Base-by-base conservation (phyloP, 2,329 filamentous ascomycete genomes). In the Exophiala mesophila region DNA sequence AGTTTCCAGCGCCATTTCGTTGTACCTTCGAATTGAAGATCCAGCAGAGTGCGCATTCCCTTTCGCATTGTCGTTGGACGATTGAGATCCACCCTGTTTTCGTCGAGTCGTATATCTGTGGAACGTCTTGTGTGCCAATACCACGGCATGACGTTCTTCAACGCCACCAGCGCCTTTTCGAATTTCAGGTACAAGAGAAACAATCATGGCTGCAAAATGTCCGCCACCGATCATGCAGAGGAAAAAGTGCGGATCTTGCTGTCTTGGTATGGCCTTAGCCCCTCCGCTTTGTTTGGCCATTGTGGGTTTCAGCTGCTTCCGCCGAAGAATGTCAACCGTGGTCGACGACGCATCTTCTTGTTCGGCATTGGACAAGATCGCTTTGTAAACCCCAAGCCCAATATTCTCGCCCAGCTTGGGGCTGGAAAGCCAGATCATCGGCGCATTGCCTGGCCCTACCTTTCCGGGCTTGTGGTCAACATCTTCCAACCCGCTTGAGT, bases 161-260 rank as follows among this genome's bases (percentile, higher is more conserved):
- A 83, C 73, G 0, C 85, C 84, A 12, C 74, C 69, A 9, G 77
- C 71, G 39, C 79, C 78, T 60, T 86, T 90, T 26, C 79, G 77
- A 39, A 84, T 71, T 49, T 88, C 85, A 0, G 92, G 89, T 1
- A 87, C 80, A 3, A 97, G 74, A 0, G 88, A 88, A 8, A 98
- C 85, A 8, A 97, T 74, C 89, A 97, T 97, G 37, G 86, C 92
- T 1, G 92, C 92, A 60, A 98, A 98, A 62, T 98, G 92, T 0
- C 92, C 92, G 46, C 92, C 92, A 17, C 92, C 92, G 37, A 98
- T 94, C 92, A 98, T 98, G 65, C 89, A 97, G 35, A 98, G 76
- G 60, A 98, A 97, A 36, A 95, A 80, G 60, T 97, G 89, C 2
- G 88, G 87, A 5, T 83, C 82, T 71, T 79, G 77, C 35, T 81